phyloP scores from a whole-genome alignment of 306 rosid species.

The Amphicarpaea edgeworthii region DNA sequence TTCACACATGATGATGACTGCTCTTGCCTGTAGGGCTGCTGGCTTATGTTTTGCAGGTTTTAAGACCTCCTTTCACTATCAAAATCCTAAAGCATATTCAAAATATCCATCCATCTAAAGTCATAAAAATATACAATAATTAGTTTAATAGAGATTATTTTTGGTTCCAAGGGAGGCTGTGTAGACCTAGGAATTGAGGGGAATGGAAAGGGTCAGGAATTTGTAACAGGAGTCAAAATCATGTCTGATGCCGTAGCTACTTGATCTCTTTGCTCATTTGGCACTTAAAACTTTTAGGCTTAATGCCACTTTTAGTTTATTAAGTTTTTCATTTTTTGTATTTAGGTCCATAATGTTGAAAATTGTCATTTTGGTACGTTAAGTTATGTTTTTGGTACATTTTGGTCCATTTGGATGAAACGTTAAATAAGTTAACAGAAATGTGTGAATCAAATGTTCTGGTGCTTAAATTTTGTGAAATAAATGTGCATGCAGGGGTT shows the following conservation, averaged over 20 bases:
- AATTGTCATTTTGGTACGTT: no score
- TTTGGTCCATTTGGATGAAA: no score
- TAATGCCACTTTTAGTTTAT: no score
- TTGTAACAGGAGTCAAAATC: not conserved
- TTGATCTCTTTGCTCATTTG: not conserved
- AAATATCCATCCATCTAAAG: constrained; percentile 17
- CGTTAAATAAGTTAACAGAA: no score
- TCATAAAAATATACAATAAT: not conserved
- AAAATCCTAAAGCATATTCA: constrained; percentile 11
- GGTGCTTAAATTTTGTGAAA: constrained; percentile 37
- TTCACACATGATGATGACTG: constrained; percentile 95
- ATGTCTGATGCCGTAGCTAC: not conserved
- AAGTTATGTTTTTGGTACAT: no score
- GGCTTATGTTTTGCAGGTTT: constrained; percentile 90
- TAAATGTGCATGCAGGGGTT: constrained; percentile 68
- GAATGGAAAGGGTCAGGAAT: constrained; percentile 7
- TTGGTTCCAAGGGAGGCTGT: not conserved
- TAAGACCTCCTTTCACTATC: constrained; percentile 4
- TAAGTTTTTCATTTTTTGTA: no score
- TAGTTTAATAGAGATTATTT: not conserved
- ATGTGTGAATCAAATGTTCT: no score
- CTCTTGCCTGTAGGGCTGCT: constrained; percentile 83
- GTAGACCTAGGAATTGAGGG: constrained; percentile 16
- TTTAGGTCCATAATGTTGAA: no score
- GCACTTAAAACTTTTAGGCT: not conserved